These are phyloP conservation scores for Boletellus ananas DNA, from an alignment of 768 basidiomycete species.

Conservation along the genomic window DNA sequence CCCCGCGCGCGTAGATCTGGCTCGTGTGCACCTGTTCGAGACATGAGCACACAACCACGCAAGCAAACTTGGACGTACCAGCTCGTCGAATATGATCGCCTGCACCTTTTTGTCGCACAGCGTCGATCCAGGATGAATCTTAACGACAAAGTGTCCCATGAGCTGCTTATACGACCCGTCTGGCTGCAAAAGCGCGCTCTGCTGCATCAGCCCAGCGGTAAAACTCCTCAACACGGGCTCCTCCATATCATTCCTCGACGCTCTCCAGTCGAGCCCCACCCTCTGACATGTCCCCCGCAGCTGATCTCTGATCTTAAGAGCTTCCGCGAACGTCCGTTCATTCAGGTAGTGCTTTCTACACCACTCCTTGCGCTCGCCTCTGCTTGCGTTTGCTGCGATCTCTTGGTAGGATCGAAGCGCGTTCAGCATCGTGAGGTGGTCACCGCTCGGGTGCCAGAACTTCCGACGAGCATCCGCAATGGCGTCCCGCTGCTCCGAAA, in stretches of 20 bases:
- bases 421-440: constrained; percentile 88
- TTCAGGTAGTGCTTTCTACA: constrained; percentile 82
- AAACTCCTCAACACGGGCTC: constrained; percentile 70
- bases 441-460: constrained; percentile 82
- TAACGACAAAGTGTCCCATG: constrained; percentile 74
- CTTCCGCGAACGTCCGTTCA: constrained; percentile 74
- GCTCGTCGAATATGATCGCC: constrained; percentile 89
- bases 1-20: constrained; percentile 88
- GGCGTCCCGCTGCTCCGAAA: constrained; percentile 67
- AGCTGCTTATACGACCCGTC: constrained; percentile 86
- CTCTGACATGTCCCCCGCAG: constrained; percentile 61
- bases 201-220: constrained; percentile 72
- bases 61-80: constrained; percentile 50
- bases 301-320: constrained; percentile 77
- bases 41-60: not conserved
- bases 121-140: constrained; percentile 88
- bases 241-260: constrained; percentile 58
- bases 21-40: constrained; percentile 67
- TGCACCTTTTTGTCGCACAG: constrained; percentile 77
- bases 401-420: constrained; percentile 80
- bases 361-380: constrained; percentile 62
- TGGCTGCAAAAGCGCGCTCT: constrained; percentile 78
- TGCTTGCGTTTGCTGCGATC: constrained; percentile 46
- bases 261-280: constrained; percentile 55
- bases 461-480: constrained; percentile 67